Conservation (phyloP, 345 rosid species). For the Lepidium africanum region DNA sequence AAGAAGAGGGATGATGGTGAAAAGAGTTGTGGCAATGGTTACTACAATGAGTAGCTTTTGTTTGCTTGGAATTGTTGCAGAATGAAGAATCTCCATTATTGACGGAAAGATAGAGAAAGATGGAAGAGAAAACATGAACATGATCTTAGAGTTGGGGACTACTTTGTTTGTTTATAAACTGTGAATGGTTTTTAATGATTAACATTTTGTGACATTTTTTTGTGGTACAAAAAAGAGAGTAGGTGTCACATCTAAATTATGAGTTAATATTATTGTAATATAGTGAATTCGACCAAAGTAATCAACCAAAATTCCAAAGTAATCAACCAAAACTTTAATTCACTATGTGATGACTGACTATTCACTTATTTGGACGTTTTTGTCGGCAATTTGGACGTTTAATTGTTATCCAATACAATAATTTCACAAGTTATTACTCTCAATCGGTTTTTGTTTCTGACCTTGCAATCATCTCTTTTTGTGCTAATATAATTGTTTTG, state of each 20-base stretch:
- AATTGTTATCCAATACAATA: neutral
- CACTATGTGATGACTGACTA: conserved; percentile 6
- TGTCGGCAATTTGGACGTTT: conserved; percentile 21
- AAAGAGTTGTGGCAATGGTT: conserved; percentile 17
- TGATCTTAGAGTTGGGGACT: neutral
- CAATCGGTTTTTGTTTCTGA: neutral
- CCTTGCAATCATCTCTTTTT: neutral
- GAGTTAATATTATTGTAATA: conserved; percentile 13
- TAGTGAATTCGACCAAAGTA: neutral
- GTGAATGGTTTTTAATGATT: conserved; percentile 3
- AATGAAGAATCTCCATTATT: conserved; percentile 33
- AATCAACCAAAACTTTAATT: neutral
- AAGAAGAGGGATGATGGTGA: conserved; percentile 26
- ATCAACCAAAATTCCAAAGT: neutral
- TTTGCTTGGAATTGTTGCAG: conserved; percentile 12
- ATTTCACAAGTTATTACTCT: neutral
- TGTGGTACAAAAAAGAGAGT: neutral
- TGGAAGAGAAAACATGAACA: neutral
- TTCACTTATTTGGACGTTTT: conserved; percentile 13
- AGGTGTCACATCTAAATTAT: conserved; percentile 20
- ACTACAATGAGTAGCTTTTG: conserved; percentile 27
- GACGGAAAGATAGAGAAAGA: conserved; percentile 14
- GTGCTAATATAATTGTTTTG: neutral
- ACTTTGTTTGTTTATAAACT: neutral
- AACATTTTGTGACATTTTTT: neutral